Evolutionary conservation across 2,329 filamentous ascomycete genomes (phyloP).

Genomic region (Fusarium denticulatum): DNA sequence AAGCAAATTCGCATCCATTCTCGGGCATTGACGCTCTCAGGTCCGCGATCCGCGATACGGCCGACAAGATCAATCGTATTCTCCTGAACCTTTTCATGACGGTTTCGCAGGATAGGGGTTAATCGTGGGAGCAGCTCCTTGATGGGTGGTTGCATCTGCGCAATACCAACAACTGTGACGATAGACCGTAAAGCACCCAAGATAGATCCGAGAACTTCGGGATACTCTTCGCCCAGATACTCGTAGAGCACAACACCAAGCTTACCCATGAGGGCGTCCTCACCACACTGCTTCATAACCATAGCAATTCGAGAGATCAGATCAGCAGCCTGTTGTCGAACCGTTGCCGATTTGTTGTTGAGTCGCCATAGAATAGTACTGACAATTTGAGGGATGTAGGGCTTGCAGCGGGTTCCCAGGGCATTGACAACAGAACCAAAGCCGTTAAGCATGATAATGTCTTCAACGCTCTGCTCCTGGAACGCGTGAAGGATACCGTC

Average conservation of each 20-base stretch:
- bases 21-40: slow-evolving; percentile 93
- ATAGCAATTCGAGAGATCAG: slow-evolving; percentile 96
- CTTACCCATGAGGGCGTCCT: slow-evolving; percentile 95
- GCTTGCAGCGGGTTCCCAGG: slow-evolving; percentile 91
- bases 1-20: slow-evolving; percentile 99
- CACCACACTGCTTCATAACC: slow-evolving; percentile 98
- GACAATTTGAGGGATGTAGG: slow-evolving; percentile 96
- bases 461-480: slow-evolving; percentile 97
- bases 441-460: slow-evolving; percentile 94
- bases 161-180: slow-evolving; percentile 96
- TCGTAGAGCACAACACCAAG: slow-evolving; percentile 95
- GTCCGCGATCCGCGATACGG: slow-evolving; percentile 95
- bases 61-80: slow-evolving; percentile 98
- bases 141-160: slow-evolving; percentile 98
- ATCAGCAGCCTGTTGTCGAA: slow-evolving; percentile 96
- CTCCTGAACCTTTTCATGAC: slow-evolving; percentile 98
- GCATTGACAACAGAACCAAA: slow-evolving; percentile 98
- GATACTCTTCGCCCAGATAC: slow-evolving; percentile 98
- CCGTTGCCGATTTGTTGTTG: slow-evolving; percentile 97
- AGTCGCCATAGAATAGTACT: slow-evolving; percentile 95
- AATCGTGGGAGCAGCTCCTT: slow-evolving; percentile 93
- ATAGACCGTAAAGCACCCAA: slow-evolving; percentile 94
- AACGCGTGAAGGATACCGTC: slow-evolving; percentile 96
- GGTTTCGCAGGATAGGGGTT: slow-evolving; percentile 97
- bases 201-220: slow-evolving; percentile 96